These are phyloP conservation scores for Picochlorum sp. DNA, from an alignment of 139 green algal species.

Conservation along the genomic window DNA sequence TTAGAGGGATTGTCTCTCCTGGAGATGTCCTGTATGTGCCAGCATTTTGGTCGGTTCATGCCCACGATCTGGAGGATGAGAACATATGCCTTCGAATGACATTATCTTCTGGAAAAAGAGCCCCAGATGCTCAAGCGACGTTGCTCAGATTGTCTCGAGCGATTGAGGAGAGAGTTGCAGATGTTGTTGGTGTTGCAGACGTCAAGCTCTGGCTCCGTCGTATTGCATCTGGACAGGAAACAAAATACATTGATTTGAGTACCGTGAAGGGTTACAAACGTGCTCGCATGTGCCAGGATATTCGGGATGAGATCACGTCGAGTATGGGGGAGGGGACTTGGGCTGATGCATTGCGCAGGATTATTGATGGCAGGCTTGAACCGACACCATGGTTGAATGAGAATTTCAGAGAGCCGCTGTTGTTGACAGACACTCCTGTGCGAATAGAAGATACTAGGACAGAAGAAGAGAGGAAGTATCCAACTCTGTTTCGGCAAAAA, in stretches of 20 bases:
- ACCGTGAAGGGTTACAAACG: conserved; percentile 48
- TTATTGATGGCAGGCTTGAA: conserved; percentile 42
- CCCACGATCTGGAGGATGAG: conserved; percentile 35
- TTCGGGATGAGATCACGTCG: conserved; percentile 39
- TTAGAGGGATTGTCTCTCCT: conserved; percentile 29
- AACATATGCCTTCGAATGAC: conserved; percentile 17
- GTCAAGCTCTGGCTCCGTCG: conserved; percentile 44
- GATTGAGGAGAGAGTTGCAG: conserved; percentile 36
- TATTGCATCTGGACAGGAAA: conserved; percentile 42
- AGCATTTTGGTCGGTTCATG: conserved; percentile 48
- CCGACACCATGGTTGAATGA: conserved; percentile 64
- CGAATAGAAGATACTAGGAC: conserved; percentile 43
- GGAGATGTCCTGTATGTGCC: conserved; percentile 57
- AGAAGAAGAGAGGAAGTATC: conserved; percentile 52
- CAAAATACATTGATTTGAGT: conserved; percentile 39
- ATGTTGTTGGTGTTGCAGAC: conserved; percentile 27
- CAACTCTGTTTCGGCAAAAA: conserved; percentile 51
- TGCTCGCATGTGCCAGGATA: conserved; percentile 35
- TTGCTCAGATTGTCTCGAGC: conserved; percentile 36
- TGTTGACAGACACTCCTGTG: conserved; percentile 40
- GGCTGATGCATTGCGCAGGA: conserved; percentile 22
- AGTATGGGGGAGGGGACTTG: conserved; percentile 24
- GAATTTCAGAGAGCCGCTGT: conserved; percentile 58
- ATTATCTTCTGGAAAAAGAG: conserved; percentile 13
- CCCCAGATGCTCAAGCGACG: conserved; percentile 7